These are phyloP conservation scores for Blastomyces parvus DNA, from an alignment of 2,329 filamentous ascomycete species.

Conservation along the genomic window DNA sequence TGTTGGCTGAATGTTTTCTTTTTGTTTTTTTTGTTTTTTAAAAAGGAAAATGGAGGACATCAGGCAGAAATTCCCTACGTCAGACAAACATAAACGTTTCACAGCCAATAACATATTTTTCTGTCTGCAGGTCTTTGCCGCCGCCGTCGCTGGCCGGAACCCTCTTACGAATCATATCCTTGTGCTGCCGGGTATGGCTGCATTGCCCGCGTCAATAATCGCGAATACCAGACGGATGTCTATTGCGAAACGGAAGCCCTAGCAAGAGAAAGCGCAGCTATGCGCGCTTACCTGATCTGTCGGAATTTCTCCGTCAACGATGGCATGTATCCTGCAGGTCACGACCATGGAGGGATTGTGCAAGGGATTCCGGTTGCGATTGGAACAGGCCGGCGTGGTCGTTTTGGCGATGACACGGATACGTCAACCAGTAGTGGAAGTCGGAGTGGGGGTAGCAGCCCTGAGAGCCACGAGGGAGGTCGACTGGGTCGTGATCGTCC, in stretches of 20 bases:
- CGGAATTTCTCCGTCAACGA: conserved; percentile 96
- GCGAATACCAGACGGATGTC: conserved; percentile 87
- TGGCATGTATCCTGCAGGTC: conserved; percentile 63
- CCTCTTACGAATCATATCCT: conserved; percentile 73
- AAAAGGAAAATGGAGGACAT: background rate
- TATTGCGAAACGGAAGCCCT: conserved; percentile 71
- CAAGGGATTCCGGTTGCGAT: conserved; percentile 57
- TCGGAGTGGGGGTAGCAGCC: conserved; percentile 49
- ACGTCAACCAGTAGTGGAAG: conserved; percentile 36
- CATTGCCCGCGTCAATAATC: conserved; percentile 88
- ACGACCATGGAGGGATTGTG: conserved; percentile 45
- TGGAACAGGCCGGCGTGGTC: conserved; percentile 48
- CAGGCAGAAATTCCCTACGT: conserved; percentile 2
- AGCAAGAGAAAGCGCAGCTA: conserved; percentile 86
- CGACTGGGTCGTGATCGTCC: conserved; percentile 19
- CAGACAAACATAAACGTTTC: conserved; percentile 5
- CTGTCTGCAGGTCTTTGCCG: conserved; percentile 68
- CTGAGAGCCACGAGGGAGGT: conserved; percentile 28
- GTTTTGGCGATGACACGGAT: conserved; percentile 42
- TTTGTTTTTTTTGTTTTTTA: no score
- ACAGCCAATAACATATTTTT: conserved; percentile 31
- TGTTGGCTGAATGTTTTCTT: conserved; percentile 7
- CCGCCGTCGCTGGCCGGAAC: conserved; percentile 87
- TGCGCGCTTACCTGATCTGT: conserved; percentile 95
- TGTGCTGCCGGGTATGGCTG: conserved; percentile 71